Evolutionary conservation across 1,139 yeast genomes (phyloP).

Genomic region (Yueomyces sp.): DNA sequence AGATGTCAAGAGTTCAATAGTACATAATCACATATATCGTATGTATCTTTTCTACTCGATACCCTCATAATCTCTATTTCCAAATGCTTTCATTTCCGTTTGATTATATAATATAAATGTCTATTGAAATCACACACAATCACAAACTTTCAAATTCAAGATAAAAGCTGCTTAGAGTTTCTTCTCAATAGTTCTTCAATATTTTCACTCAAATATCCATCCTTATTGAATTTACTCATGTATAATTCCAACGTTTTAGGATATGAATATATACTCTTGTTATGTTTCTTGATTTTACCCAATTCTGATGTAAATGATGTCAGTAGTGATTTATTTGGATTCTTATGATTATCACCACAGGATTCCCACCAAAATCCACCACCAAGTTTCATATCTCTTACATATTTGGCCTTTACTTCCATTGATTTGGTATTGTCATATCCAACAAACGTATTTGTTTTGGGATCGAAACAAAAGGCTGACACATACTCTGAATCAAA

Average conservation of each 20-base stretch:
- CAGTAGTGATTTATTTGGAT: conserved; percentile 30
- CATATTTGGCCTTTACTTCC: conserved; percentile 47
- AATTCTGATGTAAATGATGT: conserved; percentile 12
- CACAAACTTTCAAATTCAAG: no score
- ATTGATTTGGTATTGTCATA: conserved; percentile 57
- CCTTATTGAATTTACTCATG: conserved; percentile 7
- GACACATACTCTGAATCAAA: conserved; percentile 44
- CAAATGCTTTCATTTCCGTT: no score
- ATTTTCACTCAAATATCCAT: conserved; percentile 8
- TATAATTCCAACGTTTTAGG: conserved; percentile 11
- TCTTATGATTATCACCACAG: conserved; percentile 43
- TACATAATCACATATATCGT: no score
- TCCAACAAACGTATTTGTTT: conserved; percentile 33
- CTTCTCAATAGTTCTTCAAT: background rate
- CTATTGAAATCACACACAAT: no score
- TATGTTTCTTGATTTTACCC: conserved; percentile 4
- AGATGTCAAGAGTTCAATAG: no score
- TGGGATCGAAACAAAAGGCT: conserved; percentile 42
- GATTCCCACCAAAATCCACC: conserved; percentile 98
- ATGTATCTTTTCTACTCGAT: no score
- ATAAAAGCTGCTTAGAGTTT: no score
- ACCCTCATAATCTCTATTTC: no score
- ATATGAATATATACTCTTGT: conserved; percentile 10
- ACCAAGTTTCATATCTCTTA: conserved; percentile 36
- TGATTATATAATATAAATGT: no score